Evolutionary conservation across 768 basidiomycete genomes (phyloP), one percentile per base, ranked within the genome.

Genomic region (Chiua virens): DNA sequence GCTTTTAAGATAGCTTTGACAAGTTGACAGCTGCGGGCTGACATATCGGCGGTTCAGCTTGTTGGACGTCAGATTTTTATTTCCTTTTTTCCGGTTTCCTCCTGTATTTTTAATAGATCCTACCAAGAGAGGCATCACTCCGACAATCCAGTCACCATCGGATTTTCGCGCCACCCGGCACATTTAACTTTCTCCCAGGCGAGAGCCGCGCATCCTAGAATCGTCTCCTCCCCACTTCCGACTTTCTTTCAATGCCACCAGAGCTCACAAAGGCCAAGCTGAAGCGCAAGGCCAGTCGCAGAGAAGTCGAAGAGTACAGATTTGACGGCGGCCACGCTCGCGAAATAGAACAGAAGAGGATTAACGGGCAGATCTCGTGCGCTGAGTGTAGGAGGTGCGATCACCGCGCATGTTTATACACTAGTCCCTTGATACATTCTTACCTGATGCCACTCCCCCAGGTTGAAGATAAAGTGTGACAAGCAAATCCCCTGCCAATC

Each of bases 401-500:
- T 81, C 73, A 77, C 72, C 76, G 75, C 64, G 59, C 72, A 68
- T 69, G 48, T 52, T 34, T 42, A 49, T 54, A 52, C 59, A 54
- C 60, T 41, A 59, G 49, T 49, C 45, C 42, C 45, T 55, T 59
- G 60, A 51, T 50, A 50, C 58, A 53, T 45, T 59, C 48, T 64
- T 53, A 68, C 59, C 51, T 51, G 42, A 55, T 59, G 38, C 25
- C 36, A 34, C 17, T 8, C 37, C 15, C 21, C n/a, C 79, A 79
- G 87, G 59, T 74, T 89, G 59, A 85, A 89, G 76, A 87, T 89
- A 66, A 87, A 87, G 64, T 89, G 87, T 73, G 85, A 88, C 79
- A 89, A 88, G 73, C 79, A 85, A 56, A 85, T 88, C 47, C 87
- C 87, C 10, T 89, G 87, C 63, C 84, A 87, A 64, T 86, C 86